These are phyloP conservation scores for Luzula sylvatica DNA, from an alignment of 176 grass and related monocot species.

Conservation along the genomic window DNA sequence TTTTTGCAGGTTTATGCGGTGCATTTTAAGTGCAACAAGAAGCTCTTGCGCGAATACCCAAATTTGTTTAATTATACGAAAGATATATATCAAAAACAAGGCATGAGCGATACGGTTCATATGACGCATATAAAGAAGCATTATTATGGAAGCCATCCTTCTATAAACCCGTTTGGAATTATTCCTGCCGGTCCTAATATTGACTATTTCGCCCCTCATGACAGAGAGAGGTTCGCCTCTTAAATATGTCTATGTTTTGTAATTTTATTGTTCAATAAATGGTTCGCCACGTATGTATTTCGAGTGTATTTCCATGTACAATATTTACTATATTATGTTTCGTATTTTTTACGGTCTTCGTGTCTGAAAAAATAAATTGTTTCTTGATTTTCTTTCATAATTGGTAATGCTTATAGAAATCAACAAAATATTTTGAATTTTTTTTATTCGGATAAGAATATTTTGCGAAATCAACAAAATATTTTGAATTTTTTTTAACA, in stretches of 20 bases:
- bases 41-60: constrained; percentile 57
- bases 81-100: constrained; percentile 75
- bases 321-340: neutral
- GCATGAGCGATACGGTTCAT: constrained; percentile 58
- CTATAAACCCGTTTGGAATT: constrained; percentile 61
- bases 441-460: too few species aligned
- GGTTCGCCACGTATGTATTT: too few species aligned
- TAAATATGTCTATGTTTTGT: constrained; percentile 10
- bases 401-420: neutral
- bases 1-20: constrained; percentile 63
- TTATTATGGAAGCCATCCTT: constrained; percentile 92
- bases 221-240: constrained; percentile 50
- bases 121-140: constrained; percentile 86
- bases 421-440: neutral
- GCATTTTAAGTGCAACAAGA: constrained; percentile 98
- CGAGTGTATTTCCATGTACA: too few species aligned
- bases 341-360: neutral
- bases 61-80: constrained; percentile 96
- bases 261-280: neutral
- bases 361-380: neutral
- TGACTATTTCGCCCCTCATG: constrained; percentile 65
- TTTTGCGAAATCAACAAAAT: too few species aligned
- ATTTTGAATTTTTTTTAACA: too few species aligned
- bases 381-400: neutral
- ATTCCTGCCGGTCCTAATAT: constrained; percentile 62